Evolutionary conservation across 2,329 filamentous ascomycete genomes (phyloP), one percentile per base, ranked within the genome.

Genomic region (Pseudocercospora macadamiae): DNA sequence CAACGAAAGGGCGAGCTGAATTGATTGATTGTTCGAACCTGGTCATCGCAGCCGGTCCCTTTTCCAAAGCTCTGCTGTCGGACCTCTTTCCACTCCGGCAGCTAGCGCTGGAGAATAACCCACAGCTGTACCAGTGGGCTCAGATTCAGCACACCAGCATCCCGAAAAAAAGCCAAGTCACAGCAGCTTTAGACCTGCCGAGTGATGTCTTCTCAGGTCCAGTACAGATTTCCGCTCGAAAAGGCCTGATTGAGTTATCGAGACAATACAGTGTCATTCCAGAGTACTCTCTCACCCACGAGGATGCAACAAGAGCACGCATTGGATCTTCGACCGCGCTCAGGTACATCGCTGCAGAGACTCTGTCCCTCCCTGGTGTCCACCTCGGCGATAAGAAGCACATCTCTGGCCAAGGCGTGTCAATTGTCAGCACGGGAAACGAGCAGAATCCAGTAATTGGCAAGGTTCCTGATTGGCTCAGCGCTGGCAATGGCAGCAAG

Each of bases 351-450:
- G 47, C 47, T 7, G 26, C 26, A 23, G 47, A 51, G 47, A 21
- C 26, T n/a, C 47, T 51, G 16, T 32, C 47, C 26, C 26, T 36
- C 32, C 47, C 47, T 36, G 47, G 28, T 10, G 19, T 32, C 26
- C 26, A 32, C 21, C 47, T 51, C 47, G 47, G 16, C 8, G 26
- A 51, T 16, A 32, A 23, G 18, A 36, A 4, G 10, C 16, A 36
- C 23, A 36, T 23, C 16, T 32, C 47, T 7, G 14, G 14, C n/a
- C 47, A 51, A 23, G 47, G 26, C 18, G 26, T 51, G 8, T 6
- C 47, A 9, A 34, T 51, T 3, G 21, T 36, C 23, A 51, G 47
- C 28, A 51, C 47, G 9, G 47, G 47, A 36, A 51, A 51, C 30
- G 47, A 32, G 47, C 2, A 7, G 32, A 51, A 18, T 23, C 47